Evolutionary conservation across 2,329 filamentous ascomycete genomes (phyloP).

Genomic region (Hypoxylon sp.): DNA sequence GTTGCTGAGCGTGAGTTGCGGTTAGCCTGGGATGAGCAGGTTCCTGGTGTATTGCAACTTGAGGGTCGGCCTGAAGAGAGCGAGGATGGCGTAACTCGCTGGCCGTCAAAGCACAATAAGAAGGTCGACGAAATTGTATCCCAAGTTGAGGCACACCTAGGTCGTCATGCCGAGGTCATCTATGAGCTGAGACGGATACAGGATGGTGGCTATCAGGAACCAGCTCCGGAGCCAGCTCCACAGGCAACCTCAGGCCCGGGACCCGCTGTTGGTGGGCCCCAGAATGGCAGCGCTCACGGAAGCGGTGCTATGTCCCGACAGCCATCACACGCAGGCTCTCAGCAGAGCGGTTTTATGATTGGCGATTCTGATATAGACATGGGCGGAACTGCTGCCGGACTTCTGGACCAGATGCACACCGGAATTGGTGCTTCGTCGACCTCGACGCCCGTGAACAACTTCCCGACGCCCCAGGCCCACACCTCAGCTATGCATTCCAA

Average conservation of each 20-base stretch:
- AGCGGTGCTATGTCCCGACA: conserved; percentile 61
- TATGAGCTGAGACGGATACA: conserved; percentile 77
- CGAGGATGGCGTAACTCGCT: conserved; percentile 59
- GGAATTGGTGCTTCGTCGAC: conserved; percentile 69
- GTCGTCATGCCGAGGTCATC: conserved; percentile 72
- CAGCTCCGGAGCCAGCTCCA: conserved; percentile 58
- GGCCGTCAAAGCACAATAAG: conserved; percentile 59
- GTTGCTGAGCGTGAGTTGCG: conserved; percentile 82
- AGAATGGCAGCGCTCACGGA: conserved; percentile 40
- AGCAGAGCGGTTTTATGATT: conserved; percentile 66
- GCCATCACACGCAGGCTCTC: conserved; percentile 66
- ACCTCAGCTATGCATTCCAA: conserved; percentile 68
- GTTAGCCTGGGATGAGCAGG: conserved; percentile 69
- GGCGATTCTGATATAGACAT: conserved; percentile 74
- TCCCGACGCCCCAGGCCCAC: conserved; percentile 70
- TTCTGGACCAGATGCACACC: conserved; percentile 77
- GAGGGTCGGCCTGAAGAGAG: conserved; percentile 67
- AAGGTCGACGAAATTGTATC: conserved; percentile 79
- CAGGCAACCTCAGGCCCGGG: conserved; percentile 41
- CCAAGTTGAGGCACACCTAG: conserved; percentile 78
- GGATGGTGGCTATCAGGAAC: conserved; percentile 80
- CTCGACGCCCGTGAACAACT: conserved; percentile 70
- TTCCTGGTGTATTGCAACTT: conserved; percentile 71
- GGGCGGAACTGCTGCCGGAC: conserved; percentile 71
- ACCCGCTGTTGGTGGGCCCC: conserved; percentile 36